Evolutionary conservation across 176 grass and related monocot genomes (phyloP).

Genomic region (Zea mays): DNA sequence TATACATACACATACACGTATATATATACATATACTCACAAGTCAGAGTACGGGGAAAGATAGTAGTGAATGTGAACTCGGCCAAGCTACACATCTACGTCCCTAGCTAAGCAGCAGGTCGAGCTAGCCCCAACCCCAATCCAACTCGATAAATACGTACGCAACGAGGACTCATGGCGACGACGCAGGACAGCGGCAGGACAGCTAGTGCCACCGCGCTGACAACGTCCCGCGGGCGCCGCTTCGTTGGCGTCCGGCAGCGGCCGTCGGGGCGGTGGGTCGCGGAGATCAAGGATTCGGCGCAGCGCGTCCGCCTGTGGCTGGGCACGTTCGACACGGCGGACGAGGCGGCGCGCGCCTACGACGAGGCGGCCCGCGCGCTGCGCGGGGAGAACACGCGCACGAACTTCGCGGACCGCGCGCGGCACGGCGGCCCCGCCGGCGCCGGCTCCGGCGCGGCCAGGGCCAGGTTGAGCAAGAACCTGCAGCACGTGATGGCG

Average conservation of each 20-base stretch:
- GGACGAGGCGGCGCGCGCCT: conserved; percentile 67
- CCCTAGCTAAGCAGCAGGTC: not conserved
- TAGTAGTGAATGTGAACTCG: conserved; percentile 19
- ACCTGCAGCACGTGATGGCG: conserved; percentile 48
- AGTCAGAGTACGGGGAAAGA: not conserved
- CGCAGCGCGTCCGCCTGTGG: conserved; percentile 67
- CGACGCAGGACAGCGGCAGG: conserved; percentile 36
- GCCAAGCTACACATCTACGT: not conserved
- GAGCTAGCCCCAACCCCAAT: not conserved
- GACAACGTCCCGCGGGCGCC: conserved; percentile 10
- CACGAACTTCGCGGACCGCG: conserved; percentile 55
- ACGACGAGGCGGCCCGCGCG: conserved; percentile 64
- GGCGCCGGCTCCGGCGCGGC: not conserved
- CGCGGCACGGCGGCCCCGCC: not conserved
- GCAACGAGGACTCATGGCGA: conserved; percentile 25
- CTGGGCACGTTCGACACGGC: conserved; percentile 82
- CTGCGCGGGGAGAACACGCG: conserved; percentile 54
- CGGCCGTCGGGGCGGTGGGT: conserved; percentile 63
- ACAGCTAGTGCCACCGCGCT: not conserved
- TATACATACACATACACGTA: not conserved
- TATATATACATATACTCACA: conserved; percentile 21
- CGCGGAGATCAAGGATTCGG: conserved; percentile 70
- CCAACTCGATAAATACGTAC: conserved; percentile 28
- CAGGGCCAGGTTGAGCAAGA: conserved; percentile 52
- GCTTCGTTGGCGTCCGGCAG: conserved; percentile 58